These are phyloP conservation scores for Metschnikowia borealis DNA, from an alignment of 805 yeast species.

Conservation along the genomic window DNA sequence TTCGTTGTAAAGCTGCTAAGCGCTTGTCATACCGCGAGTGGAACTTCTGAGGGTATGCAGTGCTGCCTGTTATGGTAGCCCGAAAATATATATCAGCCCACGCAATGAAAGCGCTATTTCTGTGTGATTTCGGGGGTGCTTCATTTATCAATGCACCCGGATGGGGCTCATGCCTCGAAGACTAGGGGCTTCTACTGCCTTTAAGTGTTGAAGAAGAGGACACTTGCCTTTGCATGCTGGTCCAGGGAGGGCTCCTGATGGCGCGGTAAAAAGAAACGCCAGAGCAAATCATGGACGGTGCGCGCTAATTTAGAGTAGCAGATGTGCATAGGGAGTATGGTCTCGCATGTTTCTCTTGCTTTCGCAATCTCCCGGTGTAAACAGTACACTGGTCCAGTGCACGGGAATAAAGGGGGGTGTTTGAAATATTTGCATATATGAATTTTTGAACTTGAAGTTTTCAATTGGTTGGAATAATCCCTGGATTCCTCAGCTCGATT, in stretches of 20 bases:
- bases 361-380: neutral
- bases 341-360: neutral
- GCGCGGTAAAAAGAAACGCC: neutral
- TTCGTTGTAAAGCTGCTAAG: neutral
- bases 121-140: neutral
- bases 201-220: too few relatives aligned
- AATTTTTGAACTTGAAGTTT: too few relatives aligned
- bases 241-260: neutral
- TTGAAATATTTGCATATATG: too few relatives aligned
- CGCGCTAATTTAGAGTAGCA: neutral
- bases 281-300: neutral
- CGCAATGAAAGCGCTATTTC: neutral
- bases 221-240: neutral
- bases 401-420: too few relatives aligned
- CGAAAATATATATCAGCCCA: neutral
- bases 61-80: neutral
- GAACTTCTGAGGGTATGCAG: neutral
- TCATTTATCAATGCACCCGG: too few relatives aligned
- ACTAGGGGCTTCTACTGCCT: neutral
- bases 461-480: too few relatives aligned
- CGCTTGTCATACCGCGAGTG: neutral
- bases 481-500: too few relatives aligned
- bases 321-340: neutral
- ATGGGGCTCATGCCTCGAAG: neutral
- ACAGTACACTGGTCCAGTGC: neutral